Percentiles rank a stretch among this genome's conserved stretches.
Conservation (phyloP, 805 yeast species). For the Suhomyces canberraensis region DNA sequence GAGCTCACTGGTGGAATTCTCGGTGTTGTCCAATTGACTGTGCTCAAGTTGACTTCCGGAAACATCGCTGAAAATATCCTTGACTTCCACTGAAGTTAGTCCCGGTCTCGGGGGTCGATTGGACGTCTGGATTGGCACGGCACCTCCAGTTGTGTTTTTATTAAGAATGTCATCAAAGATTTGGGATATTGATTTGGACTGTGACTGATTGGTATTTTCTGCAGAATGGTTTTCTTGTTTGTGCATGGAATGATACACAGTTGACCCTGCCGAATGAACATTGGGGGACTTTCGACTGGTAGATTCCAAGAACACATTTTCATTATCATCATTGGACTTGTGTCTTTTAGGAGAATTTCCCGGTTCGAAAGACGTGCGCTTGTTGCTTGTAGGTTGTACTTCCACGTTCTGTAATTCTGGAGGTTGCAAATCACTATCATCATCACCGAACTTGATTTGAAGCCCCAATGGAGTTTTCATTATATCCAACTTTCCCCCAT, state of each 20-base stretch:
- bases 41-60: slow-evolving; percentile 6
- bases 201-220: slow-evolving; percentile 17
- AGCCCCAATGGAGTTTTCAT: slow-evolving; percentile 26
- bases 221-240: slow-evolving; percentile 11
- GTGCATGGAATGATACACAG: slow-evolving; percentile 30
- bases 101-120: too few relatives aligned
- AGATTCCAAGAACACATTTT: slow-evolving; percentile 33
- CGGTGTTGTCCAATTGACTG: slow-evolving; percentile 12
- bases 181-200: slow-evolving; percentile 30
- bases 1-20: slow-evolving; percentile 20
- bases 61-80: slow-evolving; percentile 12
- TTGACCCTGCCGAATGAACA: slow-evolving; percentile 23
- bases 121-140: background rate
- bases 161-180: slow-evolving; percentile 28
- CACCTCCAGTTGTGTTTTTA: slow-evolving; percentile 4
- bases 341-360: background rate
- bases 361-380: background rate
- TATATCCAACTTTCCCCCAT: slow-evolving; percentile 15
- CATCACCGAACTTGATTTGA: slow-evolving; percentile 19
- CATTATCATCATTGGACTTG: slow-evolving; percentile 17
- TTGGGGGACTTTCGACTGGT: slow-evolving; percentile 7
- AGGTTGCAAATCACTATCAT: slow-evolving; percentile 30
- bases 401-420: slow-evolving; percentile 18
- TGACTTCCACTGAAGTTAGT: slow-evolving; percentile 3
- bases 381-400: background rate